These are phyloP conservation scores for Euphorbia pulcherrima DNA, from an alignment of 345 rosid genomes.

Conservation along the genomic window DNA sequence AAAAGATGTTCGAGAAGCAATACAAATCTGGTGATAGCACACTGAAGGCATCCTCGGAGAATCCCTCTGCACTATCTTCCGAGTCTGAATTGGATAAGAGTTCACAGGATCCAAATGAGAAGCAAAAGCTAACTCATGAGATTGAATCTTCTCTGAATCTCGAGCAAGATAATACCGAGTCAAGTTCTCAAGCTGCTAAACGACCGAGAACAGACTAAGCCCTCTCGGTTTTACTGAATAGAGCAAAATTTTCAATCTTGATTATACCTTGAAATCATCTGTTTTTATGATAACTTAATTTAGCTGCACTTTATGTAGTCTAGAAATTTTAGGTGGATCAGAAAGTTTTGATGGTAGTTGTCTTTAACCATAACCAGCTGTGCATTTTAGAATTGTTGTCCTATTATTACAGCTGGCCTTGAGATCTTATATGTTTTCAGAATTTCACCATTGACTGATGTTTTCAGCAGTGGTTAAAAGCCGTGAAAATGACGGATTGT, in stretches of 20 bases:
- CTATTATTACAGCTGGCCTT: background rate
- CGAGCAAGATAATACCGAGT: constrained; percentile 21
- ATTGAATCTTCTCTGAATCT: constrained; percentile 24
- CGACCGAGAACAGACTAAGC: constrained; percentile 48
- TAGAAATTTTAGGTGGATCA: too few species aligned
- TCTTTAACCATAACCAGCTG: too few species aligned
- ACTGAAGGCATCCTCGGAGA: constrained; percentile 46
- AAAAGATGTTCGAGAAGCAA: constrained; percentile 96
- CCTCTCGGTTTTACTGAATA: constrained; percentile 11
- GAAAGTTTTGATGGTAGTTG: too few species aligned
- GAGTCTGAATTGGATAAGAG: constrained; percentile 25
- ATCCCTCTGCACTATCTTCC: constrained; percentile 24
- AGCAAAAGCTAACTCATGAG: constrained; percentile 27
- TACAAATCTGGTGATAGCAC: constrained; percentile 49
- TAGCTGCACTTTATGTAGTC: too few species aligned
- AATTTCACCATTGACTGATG: too few species aligned
- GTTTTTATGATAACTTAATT: constrained; percentile 7
- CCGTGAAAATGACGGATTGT: too few species aligned
- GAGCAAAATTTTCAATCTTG: constrained; percentile 12
- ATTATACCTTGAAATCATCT: constrained; percentile 26
- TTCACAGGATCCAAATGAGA: constrained; percentile 23
- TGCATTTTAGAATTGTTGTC: too few species aligned
- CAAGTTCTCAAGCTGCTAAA: constrained; percentile 43
- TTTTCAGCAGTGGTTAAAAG: too few species aligned
- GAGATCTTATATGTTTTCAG: too few species aligned